These are phyloP conservation scores for Usnea hakonensis DNA, from an alignment of 495 filamentous ascomycete genomes.

Conservation along the genomic window DNA sequence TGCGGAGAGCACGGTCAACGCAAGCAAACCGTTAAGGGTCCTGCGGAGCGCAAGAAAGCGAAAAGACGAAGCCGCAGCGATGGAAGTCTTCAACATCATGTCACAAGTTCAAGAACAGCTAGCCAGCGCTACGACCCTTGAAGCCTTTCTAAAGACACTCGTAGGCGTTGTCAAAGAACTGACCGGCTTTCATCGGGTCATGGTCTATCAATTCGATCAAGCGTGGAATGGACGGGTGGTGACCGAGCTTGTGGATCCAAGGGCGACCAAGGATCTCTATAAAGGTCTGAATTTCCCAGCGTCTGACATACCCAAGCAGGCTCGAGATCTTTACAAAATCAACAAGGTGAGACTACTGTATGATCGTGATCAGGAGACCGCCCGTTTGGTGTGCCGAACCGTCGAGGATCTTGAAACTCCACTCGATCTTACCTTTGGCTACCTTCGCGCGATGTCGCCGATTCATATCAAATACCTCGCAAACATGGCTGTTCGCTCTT, in stretches of 20 bases:
- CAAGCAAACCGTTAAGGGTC: conserved; percentile 70
- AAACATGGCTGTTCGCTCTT: conserved; percentile 86
- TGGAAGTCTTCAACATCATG: conserved; percentile 93
- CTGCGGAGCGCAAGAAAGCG: conserved; percentile 69
- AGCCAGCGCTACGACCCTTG: conserved; percentile 57
- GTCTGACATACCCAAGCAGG: conserved; percentile 83
- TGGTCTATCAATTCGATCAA: conserved; percentile 90
- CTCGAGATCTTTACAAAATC: conserved; percentile 70
- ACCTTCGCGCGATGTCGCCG: conserved; percentile 84
- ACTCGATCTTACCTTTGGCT: conserved; percentile 77
- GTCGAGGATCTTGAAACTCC: conserved; percentile 68
- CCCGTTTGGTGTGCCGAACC: conserved; percentile 75
- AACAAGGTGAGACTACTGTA: conserved; percentile 76
- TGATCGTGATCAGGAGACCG: conserved; percentile 61
- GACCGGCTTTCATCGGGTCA: conserved; percentile 86
- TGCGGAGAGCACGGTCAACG: conserved; percentile 61
- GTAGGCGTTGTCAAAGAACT: conserved; percentile 79
- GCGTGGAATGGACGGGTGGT: conserved; percentile 79
- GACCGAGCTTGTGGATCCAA: conserved; percentile 74
- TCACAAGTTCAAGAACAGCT: conserved; percentile 77
- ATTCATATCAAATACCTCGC: conserved; percentile 82
- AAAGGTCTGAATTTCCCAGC: conserved; percentile 88
- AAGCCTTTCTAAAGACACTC: conserved; percentile 61
- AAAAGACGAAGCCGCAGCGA: conserved; percentile 76
- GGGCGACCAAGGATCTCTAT: conserved; percentile 76